Base-by-base conservation (phyloP, 1,284 basidiomycete species). In the Binderoboletus segoi region DNA sequence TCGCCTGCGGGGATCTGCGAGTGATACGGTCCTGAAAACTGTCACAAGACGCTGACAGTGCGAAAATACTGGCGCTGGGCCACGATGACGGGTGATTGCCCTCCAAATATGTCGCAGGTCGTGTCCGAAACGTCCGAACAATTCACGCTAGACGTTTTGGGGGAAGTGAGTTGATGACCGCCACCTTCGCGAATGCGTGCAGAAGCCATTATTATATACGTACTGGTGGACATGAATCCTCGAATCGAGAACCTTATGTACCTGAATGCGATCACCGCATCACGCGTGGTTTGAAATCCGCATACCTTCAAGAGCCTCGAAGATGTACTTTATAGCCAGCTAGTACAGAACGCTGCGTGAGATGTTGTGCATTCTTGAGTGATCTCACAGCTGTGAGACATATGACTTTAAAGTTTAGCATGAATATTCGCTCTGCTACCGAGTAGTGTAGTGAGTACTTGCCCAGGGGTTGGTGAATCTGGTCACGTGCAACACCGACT, bases 151-250 rank as follows among this genome's bases (percentile, higher is more conserved):
- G 26, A 37, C 42, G 30, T 43, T 35, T 49, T 42, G 28, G 54
- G 49, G 33, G 40, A 56, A 50, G 49, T 42, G 47, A 21, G 41
- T 59, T 65, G 57, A 58, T 61, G 58, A 60, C 66, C 56, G 66
- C 57, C 44, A 30, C 55, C 53, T 57, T 59, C 58, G 48, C 37
- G 54, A 53, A 47, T 44, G 54, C 28, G 38, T 18, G 51, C 24
- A 51, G 51, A 53, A 52, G 53, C 48, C 44, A 23, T 54, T 45
- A 45, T 40, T 30, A 56, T 32, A 48, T 60, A 42, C 37, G n/a
- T 38, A 33, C 15, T 30, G 12, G 50, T 54, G 33, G 49, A 42
- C 38, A 26, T 49, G 60, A 54, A 42, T 47, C 28, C 37, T 54
- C 26, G 42, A 51, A 51, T 38, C 37, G 51, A 24, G 35, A 51